These are phyloP conservation scores for Aspergillus neoniger DNA, from an alignment of 2,329 filamentous ascomycete species.

Conservation along the genomic window DNA sequence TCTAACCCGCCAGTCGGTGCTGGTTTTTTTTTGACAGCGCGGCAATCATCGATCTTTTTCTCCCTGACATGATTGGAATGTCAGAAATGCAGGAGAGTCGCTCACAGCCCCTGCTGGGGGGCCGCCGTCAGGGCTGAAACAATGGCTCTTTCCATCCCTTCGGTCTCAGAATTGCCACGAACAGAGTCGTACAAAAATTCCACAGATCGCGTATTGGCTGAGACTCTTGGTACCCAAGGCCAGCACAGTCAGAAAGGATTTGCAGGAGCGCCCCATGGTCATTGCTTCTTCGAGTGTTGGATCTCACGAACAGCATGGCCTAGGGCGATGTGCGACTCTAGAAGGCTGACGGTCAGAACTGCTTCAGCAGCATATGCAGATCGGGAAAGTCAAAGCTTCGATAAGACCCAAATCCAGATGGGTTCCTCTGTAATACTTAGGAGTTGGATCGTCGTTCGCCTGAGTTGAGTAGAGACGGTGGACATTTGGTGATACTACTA, in stretches of 20 bases:
- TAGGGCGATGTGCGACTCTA: background rate
- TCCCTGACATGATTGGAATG: constrained; percentile 11
- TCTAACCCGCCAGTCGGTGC: background rate
- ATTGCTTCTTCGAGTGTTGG: background rate
- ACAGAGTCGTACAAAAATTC: constrained; percentile 8
- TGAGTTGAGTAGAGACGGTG: background rate
- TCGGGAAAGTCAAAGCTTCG: constrained; percentile 9
- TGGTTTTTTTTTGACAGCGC: background rate
- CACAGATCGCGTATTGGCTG: background rate
- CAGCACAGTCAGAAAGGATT: constrained; percentile 4
- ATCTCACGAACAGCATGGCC: background rate
- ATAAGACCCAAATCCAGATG: constrained; percentile 4
- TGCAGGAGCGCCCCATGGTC: background rate
- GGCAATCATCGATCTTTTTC: constrained; percentile 1
- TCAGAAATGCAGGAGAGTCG: constrained; percentile 3
- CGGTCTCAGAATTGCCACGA: constrained; percentile 21
- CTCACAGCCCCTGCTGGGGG: background rate
- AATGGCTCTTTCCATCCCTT: constrained; percentile 20
- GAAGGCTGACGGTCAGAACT: background rate
- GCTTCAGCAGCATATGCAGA: background rate
- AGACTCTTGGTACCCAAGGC: background rate
- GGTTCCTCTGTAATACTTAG: background rate
- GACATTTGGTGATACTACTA: background rate
- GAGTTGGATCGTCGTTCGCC: constrained; percentile 8
- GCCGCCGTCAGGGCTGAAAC: constrained; percentile 15